phyloP scores from a whole-genome alignment of 2,329 filamentous ascomycete species.

The Mariannaea sp. region DNA sequence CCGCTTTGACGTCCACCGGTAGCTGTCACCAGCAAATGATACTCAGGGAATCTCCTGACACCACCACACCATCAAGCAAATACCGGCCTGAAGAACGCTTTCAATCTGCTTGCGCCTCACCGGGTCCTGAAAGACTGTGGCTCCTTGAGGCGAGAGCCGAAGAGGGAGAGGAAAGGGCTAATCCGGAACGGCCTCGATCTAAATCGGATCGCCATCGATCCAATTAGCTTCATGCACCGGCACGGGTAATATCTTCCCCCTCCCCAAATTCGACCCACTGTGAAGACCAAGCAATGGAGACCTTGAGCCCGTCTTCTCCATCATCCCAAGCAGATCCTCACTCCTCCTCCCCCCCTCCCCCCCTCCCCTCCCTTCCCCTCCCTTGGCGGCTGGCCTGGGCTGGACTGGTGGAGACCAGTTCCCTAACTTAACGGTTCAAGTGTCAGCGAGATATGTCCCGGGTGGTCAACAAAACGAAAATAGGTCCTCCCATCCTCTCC shows the following conservation, averaged over 20 bases:
- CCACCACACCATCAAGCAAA: conserved; percentile 28
- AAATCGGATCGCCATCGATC: conserved; percentile 24
- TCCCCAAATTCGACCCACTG: background rate
- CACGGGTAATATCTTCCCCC: conserved; percentile 43
- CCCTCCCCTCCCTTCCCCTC: too few relatives aligned
- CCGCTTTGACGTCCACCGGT: conserved; percentile 19
- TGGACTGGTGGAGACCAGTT: too few relatives aligned
- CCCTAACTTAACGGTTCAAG: too few relatives aligned
- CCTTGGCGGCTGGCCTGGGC: too few relatives aligned
- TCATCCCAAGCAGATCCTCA: too few relatives aligned
- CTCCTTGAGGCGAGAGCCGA: background rate
- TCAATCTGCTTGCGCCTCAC: too few relatives aligned
- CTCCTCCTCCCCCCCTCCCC: too few relatives aligned
- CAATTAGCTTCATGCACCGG: conserved; percentile 17
- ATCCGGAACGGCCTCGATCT: conserved; percentile 11
- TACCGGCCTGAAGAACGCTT: conserved; percentile 8
- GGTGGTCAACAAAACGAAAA: too few relatives aligned
- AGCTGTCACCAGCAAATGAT: conserved; percentile 19
- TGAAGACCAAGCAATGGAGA: background rate
- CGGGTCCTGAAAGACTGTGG: too few relatives aligned
- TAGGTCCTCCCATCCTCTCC: too few relatives aligned
- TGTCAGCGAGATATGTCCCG: too few relatives aligned
- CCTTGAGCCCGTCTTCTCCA: background rate
- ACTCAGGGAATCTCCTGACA: conserved; percentile 25
- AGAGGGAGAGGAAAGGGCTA: background rate